phyloP scores from a whole-genome alignment of 768 basidiomycete species.

The Stropharia rugosoannulata region DNA sequence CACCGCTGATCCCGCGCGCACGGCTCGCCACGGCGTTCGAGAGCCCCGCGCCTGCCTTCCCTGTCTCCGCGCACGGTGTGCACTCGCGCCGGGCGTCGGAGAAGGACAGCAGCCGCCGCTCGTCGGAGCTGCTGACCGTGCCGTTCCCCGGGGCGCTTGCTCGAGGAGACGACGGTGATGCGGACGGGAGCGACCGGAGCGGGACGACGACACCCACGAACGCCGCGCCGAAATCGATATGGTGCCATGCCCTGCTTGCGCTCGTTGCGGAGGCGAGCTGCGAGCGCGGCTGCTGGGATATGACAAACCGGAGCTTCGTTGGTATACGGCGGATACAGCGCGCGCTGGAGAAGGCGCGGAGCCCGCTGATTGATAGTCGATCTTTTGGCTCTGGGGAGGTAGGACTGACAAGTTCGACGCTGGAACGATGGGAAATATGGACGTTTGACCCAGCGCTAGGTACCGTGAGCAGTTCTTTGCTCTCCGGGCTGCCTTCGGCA shows the following conservation, averaged over 20 bases:
- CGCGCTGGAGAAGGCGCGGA: constrained; percentile 26
- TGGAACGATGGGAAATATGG: constrained; percentile 88
- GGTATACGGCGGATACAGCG: constrained; percentile 73
- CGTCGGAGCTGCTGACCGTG: constrained; percentile 44
- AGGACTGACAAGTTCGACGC: constrained; percentile 60
- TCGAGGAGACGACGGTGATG: constrained; percentile 38
- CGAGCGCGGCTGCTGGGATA: constrained; percentile 81
- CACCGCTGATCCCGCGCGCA: constrained; percentile 48
- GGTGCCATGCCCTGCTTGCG: constrained; percentile 57
- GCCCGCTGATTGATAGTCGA: constrained; percentile 8
- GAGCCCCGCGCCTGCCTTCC: constrained; percentile 50
- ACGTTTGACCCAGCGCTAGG: constrained; percentile 59
- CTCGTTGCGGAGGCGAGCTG: constrained; percentile 55
- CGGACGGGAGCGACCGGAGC: constrained; percentile 23
- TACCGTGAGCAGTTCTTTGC: constrained; percentile 46
- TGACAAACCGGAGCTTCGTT: constrained; percentile 52
- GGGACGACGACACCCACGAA: constrained; percentile 35
- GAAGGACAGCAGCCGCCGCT: constrained; percentile 55
- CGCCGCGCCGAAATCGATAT: constrained; percentile 39
- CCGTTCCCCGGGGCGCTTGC: constrained; percentile 31
- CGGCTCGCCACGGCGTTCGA: constrained; percentile 50
- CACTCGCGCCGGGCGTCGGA: constrained; percentile 75
- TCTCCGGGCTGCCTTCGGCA: constrained; percentile 42
- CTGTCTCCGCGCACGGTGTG: constrained; percentile 78
- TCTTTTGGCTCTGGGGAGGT: constrained; percentile 6